A percentile compares a stretch with the other conserved stretches of the same genome.
Conservation (phyloP, 768 basidiomycete genomes). For the Albatrellus ellisii region DNA sequence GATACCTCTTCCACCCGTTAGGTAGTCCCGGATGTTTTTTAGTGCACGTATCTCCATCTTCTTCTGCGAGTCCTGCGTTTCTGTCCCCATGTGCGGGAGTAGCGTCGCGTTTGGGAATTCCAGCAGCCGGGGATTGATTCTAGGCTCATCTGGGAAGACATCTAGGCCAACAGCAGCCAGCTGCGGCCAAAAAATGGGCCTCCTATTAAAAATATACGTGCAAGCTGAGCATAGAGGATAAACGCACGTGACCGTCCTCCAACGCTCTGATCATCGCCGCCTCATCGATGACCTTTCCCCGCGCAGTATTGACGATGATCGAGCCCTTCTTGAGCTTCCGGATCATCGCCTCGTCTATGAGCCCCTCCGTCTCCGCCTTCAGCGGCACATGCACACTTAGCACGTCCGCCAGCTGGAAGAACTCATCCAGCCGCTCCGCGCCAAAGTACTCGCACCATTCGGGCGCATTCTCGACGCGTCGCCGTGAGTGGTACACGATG, state of each 20-base stretch:
- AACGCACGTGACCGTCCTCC: conserved; percentile 75
- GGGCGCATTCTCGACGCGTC: conserved; percentile 42
- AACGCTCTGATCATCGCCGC: conserved; percentile 75
- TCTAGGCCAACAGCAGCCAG: conserved; percentile 73
- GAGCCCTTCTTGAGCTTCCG: conserved; percentile 63
- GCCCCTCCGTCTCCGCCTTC: conserved; percentile 53
- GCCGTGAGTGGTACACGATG: conserved; percentile 67
- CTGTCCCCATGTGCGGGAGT: conserved; percentile 88
- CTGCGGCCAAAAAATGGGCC: conserved; percentile 23
- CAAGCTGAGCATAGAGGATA: not conserved
- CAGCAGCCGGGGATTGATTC: conserved; percentile 65
- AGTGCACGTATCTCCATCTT: conserved; percentile 82
- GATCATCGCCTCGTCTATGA: conserved; percentile 68
- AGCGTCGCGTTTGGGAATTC: conserved; percentile 76
- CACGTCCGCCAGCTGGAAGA: conserved; percentile 66
- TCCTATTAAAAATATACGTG: conserved; percentile 4
- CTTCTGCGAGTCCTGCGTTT: conserved; percentile 67
- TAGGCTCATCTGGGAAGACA: conserved; percentile 77
- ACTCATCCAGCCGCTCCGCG: conserved; percentile 39
- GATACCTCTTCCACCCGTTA: conserved; percentile 46
- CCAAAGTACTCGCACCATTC: conserved; percentile 67
- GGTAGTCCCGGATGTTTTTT: conserved; percentile 60
- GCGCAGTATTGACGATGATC: conserved; percentile 76
- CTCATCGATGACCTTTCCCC: conserved; percentile 88
- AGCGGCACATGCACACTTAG: conserved; percentile 81